These are phyloP conservation scores for Lactifluus pinguis DNA, from an alignment of 768 basidiomycete species.

Conservation along the genomic window DNA sequence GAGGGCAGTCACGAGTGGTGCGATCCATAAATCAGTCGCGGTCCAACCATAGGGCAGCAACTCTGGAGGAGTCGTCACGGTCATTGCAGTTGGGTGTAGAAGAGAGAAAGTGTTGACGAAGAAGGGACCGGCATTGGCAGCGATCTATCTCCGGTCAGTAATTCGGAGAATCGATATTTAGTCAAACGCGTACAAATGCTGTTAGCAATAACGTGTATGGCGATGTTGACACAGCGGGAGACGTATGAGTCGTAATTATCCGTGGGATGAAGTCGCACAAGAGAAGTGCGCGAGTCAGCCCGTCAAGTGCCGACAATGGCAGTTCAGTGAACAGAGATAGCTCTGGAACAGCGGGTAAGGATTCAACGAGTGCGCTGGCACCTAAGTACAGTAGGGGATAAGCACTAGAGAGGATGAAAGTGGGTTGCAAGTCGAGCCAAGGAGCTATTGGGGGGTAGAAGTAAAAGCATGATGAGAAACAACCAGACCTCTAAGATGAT, in stretches of 20 bases:
- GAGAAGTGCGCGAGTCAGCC: slow-evolving; percentile 17
- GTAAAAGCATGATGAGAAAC: not conserved
- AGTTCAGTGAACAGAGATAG: slow-evolving; percentile 13
- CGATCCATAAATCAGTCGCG: slow-evolving; percentile 76
- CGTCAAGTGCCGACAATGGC: slow-evolving; percentile 13
- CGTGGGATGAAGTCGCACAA: slow-evolving; percentile 16
- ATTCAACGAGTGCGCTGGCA: slow-evolving; percentile 8
- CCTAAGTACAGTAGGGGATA: slow-evolving; percentile 7
- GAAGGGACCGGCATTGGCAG: slow-evolving; percentile 58
- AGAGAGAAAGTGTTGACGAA: slow-evolving; percentile 64
- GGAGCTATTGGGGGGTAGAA: slow-evolving; percentile 1
- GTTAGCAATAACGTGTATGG: slow-evolving; percentile 16
- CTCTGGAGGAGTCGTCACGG: slow-evolving; percentile 71
- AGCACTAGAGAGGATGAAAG: slow-evolving; percentile 11
- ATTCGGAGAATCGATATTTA: not conserved
- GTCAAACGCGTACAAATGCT: slow-evolving; percentile 9
- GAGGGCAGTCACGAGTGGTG: slow-evolving; percentile 64
- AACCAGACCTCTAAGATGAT: not conserved
- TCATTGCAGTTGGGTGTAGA: slow-evolving; percentile 59
- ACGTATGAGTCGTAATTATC: slow-evolving; percentile 15
- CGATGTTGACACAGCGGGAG: slow-evolving; percentile 13
- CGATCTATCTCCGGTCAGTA: slow-evolving; percentile 12
- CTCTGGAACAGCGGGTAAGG: slow-evolving; percentile 11
- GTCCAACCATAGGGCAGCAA: slow-evolving; percentile 80
- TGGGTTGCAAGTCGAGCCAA: slow-evolving; percentile 17